Conservation (phyloP, 2,329 filamentous ascomycete species). For the Thielaviopsis punctulata region DNA sequence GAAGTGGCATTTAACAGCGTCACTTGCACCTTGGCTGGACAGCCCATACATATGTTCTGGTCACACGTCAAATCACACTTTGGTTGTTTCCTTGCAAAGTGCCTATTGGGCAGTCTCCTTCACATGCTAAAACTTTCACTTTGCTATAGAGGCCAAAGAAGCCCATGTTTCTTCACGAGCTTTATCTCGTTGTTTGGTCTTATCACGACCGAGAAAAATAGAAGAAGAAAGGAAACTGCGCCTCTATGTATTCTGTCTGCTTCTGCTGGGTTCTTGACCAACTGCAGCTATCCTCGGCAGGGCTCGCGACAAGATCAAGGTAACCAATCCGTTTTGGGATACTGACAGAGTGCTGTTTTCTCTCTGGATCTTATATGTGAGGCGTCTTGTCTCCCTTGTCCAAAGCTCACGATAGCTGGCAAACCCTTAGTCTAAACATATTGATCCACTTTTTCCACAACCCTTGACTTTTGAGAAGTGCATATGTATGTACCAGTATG, state of each 20-base stretch:
- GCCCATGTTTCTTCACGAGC: not conserved
- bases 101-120: not conserved
- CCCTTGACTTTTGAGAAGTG: no score
- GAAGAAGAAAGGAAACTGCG: no score
- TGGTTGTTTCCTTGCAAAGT: not conserved
- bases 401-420: no score
- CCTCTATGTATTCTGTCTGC: not conserved
- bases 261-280: not conserved
- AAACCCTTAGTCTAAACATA: no score
- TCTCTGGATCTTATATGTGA: not conserved
- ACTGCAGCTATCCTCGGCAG: not conserved
- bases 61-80: not conserved
- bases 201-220: no score
- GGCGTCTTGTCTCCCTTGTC: not conserved
- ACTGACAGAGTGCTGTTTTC: slow-evolving; percentile 10
- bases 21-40: no score
- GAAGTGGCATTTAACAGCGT: no score
- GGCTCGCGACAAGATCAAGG: not conserved
- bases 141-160: not conserved
- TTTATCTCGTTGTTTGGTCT: not conserved
- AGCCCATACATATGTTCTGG: no score
- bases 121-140: not conserved
- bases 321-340: not conserved
- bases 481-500: no score
- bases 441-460: no score